These are phyloP conservation scores for Yarrowia galli DNA, from an alignment of 1,139 yeast genomes.

Conservation along the genomic window DNA sequence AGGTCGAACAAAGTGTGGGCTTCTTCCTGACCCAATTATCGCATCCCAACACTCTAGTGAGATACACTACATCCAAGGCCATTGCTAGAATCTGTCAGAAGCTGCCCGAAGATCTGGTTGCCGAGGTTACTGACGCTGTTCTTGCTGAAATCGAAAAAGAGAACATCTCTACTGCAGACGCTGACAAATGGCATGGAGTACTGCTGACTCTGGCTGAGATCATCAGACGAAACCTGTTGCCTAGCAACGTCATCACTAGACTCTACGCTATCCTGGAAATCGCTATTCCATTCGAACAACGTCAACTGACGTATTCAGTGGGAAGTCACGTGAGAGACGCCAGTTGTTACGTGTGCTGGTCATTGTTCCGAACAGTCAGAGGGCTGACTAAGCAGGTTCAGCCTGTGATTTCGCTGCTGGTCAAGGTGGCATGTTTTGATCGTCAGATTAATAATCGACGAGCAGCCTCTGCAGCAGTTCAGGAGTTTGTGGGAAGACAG, in stretches of 20 bases:
- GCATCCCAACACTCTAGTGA: conserved; percentile 53
- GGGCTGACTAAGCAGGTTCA: conserved; percentile 47
- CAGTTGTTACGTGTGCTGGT: conserved; percentile 78
- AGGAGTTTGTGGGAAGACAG: conserved; percentile 82
- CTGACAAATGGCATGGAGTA: conserved; percentile 56
- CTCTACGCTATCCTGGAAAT: conserved; percentile 49
- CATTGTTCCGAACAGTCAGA: conserved; percentile 58
- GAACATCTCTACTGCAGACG: conserved; percentile 40
- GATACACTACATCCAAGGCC: conserved; percentile 58
- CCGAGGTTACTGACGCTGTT: conserved; percentile 52
- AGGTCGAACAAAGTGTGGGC: conserved; percentile 56
- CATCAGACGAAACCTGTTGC: conserved; percentile 49
- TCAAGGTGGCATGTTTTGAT: conserved; percentile 70
- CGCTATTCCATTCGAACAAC: conserved; percentile 64
- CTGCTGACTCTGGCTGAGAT: conserved; percentile 58
- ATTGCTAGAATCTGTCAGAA: conserved; percentile 53
- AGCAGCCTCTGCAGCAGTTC: conserved; percentile 86
- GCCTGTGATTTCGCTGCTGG: conserved; percentile 49
- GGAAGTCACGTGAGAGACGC: conserved; percentile 84
- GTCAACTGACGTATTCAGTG: conserved; percentile 57
- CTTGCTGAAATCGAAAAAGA: conserved; percentile 48
- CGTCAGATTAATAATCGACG: conserved; percentile 75
- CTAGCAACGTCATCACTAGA: conserved; percentile 44
- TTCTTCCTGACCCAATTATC: conserved; percentile 49
- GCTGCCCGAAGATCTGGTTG: conserved; percentile 47